phyloP scores from a whole-genome alignment of 2,329 filamentous ascomycete species.

The Fusarium sambucinum region DNA sequence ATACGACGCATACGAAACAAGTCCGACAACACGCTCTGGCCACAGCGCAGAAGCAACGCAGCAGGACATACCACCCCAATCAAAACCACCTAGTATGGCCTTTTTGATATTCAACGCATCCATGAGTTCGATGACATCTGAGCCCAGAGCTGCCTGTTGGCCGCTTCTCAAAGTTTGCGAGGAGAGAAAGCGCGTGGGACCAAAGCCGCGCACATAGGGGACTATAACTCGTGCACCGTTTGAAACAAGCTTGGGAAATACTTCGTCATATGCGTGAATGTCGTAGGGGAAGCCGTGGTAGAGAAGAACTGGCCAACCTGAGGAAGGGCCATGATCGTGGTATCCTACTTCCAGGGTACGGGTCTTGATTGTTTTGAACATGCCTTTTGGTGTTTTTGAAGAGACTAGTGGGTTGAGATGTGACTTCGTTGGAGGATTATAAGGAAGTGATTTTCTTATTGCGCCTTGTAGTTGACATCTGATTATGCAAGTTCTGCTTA shows the following conservation, averaged over 20 bases:
- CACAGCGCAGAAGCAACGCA: slow-evolving; percentile 16
- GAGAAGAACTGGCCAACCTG: slow-evolving; percentile 14
- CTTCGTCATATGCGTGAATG: slow-evolving; percentile 11
- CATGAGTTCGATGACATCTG: slow-evolving; percentile 14
- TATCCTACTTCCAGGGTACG: slow-evolving; percentile 8
- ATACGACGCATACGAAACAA: slow-evolving; percentile 14
- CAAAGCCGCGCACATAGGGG: slow-evolving; percentile 3
- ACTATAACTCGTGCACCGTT: slow-evolving; percentile 4
- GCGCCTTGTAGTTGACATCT: slow-evolving; percentile 19
- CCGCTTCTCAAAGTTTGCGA: slow-evolving; percentile 7
- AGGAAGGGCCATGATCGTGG: background rate
- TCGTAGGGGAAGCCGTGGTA: slow-evolving; percentile 28
- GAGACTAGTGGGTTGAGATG: background rate
- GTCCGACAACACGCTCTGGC: slow-evolving; percentile 4
- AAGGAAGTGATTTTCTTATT: too few relatives aligned
- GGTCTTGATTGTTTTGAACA: slow-evolving; percentile 11
- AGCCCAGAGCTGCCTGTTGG: slow-evolving; percentile 12
- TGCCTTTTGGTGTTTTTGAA: background rate
- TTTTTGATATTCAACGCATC: slow-evolving; percentile 12
- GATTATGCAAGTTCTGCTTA: background rate
- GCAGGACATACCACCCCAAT: slow-evolving; percentile 13
- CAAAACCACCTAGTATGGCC: background rate
- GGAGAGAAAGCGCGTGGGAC: slow-evolving; percentile 10
- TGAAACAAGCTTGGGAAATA: background rate
- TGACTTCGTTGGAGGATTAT: accelerated